Base-by-base conservation (phyloP, 139 green algal species). In the Chlamydomonas asymmetrica region DNA sequence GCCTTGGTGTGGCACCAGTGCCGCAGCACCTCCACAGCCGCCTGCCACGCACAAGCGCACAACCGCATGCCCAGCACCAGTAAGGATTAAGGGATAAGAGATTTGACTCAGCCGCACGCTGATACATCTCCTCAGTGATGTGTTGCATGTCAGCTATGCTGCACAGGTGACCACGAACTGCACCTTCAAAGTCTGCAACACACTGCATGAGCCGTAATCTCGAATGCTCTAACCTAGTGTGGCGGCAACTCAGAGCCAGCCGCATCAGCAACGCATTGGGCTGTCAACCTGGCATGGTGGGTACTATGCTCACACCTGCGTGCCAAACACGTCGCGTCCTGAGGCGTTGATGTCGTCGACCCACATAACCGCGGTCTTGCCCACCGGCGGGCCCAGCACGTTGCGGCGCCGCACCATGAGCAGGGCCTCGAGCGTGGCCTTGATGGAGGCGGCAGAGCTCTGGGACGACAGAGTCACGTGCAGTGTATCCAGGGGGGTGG, bases 291-390 rank as follows among this genome's bases (percentile, higher is more conserved):
- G n/a, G n/a, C n/a, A n/a, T n/a, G n/a, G n/a, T n/a, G n/a, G n/a
- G n/a, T n/a, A n/a, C n/a, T n/a, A n/a, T n/a, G n/a, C 50, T n/a
- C 80, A 20, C 56, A 67, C 75, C 76, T 81, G 80, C 60, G 76
- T 81, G 48, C 73, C 76, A 29, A 72, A 76, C 8, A 63, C 49
- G 38, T 84, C 67, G 63, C 69, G 32, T 0, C 76, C 69, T 22
- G 70, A 63, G 27, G 70, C 40, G 66, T 87, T 87, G 23, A 92
- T n/a, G 66, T 92, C 87, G 57, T 92, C 87, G 29, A 92, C 81
- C 69, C 88, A 89, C 61, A 89, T 83, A 23, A 90, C 63, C 9
- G 79, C 79, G 27, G 67, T 79, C 77, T 90, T 92, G 56, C 82
- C 82, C 23, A 79, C 66, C 18, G 82, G 76, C 60, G 87, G 87